A percentile compares a stretch with the other conserved stretches of the same genome.
These are phyloP conservation scores for Gamsiella multidivaricata DNA, from an alignment of 192 early-diverging fungal species.

Conservation along the genomic window DNA sequence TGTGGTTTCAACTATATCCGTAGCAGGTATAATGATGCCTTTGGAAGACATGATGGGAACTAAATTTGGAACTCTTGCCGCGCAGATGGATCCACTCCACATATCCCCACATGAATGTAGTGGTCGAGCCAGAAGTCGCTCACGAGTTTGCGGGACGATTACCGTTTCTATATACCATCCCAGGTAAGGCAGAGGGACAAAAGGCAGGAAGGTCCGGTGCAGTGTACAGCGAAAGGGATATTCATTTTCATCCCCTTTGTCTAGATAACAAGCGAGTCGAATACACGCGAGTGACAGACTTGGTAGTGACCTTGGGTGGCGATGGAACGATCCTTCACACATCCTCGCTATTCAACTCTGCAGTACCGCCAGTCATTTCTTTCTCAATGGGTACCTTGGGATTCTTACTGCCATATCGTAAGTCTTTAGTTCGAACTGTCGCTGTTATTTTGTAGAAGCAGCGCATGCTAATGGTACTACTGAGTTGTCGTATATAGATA, in stretches of 20 bases:
- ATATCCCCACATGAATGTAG: constrained; percentile 74
- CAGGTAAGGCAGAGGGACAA: constrained; percentile 48
- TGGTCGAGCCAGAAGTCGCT: constrained; percentile 76
- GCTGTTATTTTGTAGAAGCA: background rate
- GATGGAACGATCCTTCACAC: constrained; percentile 93
- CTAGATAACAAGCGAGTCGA: constrained; percentile 58
- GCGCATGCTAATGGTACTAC: background rate
- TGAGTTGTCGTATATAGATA: constrained; percentile 56
- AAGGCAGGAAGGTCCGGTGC: too few relatives aligned
- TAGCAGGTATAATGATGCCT: too few relatives aligned
- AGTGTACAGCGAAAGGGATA: background rate
- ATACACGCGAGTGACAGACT: constrained; percentile 79
- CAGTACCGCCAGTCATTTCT: constrained; percentile 89
- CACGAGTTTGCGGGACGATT: constrained; percentile 62
- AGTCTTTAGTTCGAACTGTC: background rate
- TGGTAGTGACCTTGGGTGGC: constrained; percentile 92
- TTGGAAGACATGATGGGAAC: background rate
- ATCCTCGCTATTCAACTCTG: constrained; percentile 79
- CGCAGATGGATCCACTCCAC: constrained; percentile 72
- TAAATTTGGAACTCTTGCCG: background rate
- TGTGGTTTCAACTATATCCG: too few relatives aligned
- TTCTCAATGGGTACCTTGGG: constrained; percentile 94
- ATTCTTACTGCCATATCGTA: constrained; percentile 89
- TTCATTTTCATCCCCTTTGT: background rate
- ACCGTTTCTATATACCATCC: constrained; percentile 66